Conservation (phyloP, 2,329 filamentous ascomycete species). For the Fusarium praegraminearum region DNA sequence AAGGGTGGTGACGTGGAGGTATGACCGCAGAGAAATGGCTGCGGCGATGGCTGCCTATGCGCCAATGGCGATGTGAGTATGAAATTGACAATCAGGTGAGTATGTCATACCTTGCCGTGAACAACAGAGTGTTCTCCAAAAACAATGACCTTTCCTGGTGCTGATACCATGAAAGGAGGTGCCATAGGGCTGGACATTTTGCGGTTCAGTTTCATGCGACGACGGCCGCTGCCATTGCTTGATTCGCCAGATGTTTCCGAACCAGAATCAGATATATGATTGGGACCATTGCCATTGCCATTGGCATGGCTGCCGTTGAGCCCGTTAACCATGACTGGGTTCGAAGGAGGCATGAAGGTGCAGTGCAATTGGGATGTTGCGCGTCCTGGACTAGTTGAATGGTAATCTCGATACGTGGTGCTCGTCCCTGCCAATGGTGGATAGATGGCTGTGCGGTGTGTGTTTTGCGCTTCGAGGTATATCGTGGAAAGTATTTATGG, state of each 20-base stretch:
- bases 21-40: constrained; percentile 93
- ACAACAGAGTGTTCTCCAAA: constrained; percentile 99
- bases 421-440: constrained; percentile 17
- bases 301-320: constrained; percentile 39
- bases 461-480: constrained; percentile 4
- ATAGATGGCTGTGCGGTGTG: constrained; percentile 17
- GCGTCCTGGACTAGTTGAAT: constrained; percentile 31
- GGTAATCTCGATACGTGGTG: constrained; percentile 20
- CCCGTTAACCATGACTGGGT: constrained; percentile 42
- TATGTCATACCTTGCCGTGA: constrained; percentile 79
- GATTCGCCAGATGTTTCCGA: constrained; percentile 47
- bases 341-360: constrained; percentile 40
- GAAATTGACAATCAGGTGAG: constrained; percentile 2
- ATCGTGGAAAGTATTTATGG: not conserved
- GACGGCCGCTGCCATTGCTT: constrained; percentile 52
- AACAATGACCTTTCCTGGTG: constrained; percentile 97
- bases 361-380: constrained; percentile 21
- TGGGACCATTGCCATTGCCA: constrained; percentile 13
- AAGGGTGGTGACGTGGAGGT: constrained; percentile 93
- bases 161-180: constrained; percentile 96
- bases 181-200: constrained; percentile 76
- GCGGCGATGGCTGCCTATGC: constrained; percentile 88
- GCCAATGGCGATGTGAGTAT: constrained; percentile 37
- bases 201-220: constrained; percentile 60
- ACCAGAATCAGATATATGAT: constrained; percentile 43